Conservation (phyloP, 208 protist genomes). For the Trypanosoma brucei region DNA sequence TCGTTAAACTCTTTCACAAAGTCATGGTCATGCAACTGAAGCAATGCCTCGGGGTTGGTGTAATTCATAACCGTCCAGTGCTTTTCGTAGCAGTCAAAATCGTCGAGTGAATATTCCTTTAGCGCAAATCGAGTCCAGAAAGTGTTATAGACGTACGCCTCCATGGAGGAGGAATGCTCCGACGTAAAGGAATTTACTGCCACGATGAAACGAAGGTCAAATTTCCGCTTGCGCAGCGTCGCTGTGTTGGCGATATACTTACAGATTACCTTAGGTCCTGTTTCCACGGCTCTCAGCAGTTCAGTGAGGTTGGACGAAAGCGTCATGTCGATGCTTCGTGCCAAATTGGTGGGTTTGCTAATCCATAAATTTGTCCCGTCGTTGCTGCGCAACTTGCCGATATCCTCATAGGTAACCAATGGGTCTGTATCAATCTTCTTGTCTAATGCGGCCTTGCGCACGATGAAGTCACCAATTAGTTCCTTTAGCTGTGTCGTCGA, state of each 20-base stretch:
- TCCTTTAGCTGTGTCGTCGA: conserved; percentile 23
- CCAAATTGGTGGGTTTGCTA: conserved; percentile 25
- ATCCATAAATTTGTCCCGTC: conserved; percentile 40
- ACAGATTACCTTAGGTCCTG: conserved; percentile 26
- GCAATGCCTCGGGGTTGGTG: conserved; percentile 20
- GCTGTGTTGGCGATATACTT: conserved; percentile 34
- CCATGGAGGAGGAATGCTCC: conserved; percentile 9
- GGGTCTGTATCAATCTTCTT: background rate
- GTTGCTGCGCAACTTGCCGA: conserved; percentile 1
- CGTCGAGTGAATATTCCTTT: conserved; percentile 24
- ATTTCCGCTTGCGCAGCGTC: conserved; percentile 23
- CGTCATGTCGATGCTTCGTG: conserved; percentile 29
- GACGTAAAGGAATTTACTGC: conserved; percentile 20
- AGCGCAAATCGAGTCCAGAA: conserved; percentile 34
- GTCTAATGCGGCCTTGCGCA: conserved; percentile 15
- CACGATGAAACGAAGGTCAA: conserved; percentile 36
- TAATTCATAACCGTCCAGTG: conserved; percentile 40
- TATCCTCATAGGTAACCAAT: conserved; percentile 10
- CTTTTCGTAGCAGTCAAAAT: conserved; percentile 30
- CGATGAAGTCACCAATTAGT: conserved; percentile 32
- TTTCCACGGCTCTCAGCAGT: conserved; percentile 36
- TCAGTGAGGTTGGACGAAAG: conserved; percentile 32
- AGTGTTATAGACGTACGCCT: conserved; percentile 29
- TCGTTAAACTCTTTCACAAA: conserved; percentile 31
- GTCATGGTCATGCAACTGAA: conserved; percentile 23